Percentiles rank a stretch among this genome's conserved stretches.
Conservation (phyloP, 495 filamentous ascomycete species). For the Staphylotrichum tortipilum region DNA sequence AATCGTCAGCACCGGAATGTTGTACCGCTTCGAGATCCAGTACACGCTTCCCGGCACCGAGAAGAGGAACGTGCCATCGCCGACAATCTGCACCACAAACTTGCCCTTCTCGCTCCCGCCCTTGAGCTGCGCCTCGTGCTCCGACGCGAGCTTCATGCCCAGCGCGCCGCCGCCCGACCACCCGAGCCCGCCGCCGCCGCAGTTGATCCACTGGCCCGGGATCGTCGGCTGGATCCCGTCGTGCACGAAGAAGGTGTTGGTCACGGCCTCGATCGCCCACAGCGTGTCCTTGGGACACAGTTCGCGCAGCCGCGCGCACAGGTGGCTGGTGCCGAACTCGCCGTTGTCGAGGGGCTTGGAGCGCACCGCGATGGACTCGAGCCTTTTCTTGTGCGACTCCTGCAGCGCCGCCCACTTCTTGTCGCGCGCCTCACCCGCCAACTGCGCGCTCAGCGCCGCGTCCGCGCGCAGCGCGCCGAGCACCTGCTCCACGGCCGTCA, state of each 20-base stretch:
- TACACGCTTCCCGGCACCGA: slow-evolving; percentile 83
- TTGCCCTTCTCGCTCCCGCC: slow-evolving; percentile 58
- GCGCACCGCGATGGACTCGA: slow-evolving; percentile 49
- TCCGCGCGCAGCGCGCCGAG: slow-evolving; percentile 45
- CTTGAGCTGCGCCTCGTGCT: slow-evolving; percentile 50
- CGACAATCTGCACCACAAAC: slow-evolving; percentile 89
- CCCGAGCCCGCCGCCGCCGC: slow-evolving; percentile 84
- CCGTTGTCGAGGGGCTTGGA: slow-evolving; percentile 52
- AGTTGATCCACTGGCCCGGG: slow-evolving; percentile 85
- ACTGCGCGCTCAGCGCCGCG: slow-evolving; percentile 36
- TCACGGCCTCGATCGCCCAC: slow-evolving; percentile 83
- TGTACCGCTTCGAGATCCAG: slow-evolving; percentile 82
- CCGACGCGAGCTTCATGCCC: slow-evolving; percentile 79
- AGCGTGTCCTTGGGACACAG: slow-evolving; percentile 68
- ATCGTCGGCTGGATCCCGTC: slow-evolving; percentile 70
- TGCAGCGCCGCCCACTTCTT: slow-evolving; percentile 49
- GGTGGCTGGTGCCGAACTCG: slow-evolving; percentile 61
- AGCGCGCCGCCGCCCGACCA: slow-evolving; percentile 90
- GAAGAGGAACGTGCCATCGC: slow-evolving; percentile 88
- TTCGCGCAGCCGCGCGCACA: slow-evolving; percentile 55
- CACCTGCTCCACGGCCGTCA: slow-evolving; percentile 64
- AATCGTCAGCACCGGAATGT: slow-evolving; percentile 81
- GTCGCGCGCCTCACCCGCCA: slow-evolving; percentile 38
- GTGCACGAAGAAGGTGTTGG: slow-evolving; percentile 66
- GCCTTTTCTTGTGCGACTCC: slow-evolving; percentile 48